Evolutionary conservation across 2,329 filamentous ascomycete species (phyloP).

Genomic region (Talaromyces sp.): DNA sequence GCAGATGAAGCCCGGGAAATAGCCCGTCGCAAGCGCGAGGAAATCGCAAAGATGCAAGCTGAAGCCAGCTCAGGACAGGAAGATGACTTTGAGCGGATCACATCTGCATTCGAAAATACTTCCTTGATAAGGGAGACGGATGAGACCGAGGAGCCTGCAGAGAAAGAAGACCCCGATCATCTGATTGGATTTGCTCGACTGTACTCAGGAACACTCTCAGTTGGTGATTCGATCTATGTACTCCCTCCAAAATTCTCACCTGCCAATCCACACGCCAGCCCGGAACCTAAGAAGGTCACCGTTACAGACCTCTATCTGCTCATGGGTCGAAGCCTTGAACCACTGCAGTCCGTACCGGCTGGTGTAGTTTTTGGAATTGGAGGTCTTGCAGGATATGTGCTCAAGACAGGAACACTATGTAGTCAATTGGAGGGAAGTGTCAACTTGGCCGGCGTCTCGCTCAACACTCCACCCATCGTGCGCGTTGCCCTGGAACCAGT

Average conservation of each 20-base stretch:
- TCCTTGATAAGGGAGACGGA: constrained; percentile 58
- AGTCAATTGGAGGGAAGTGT: constrained; percentile 82
- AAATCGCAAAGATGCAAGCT: constrained; percentile 78
- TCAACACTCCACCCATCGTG: constrained; percentile 86
- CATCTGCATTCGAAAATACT: constrained; percentile 63
- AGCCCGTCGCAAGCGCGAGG: constrained; percentile 83
- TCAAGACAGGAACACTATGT: constrained; percentile 93
- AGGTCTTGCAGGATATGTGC: constrained; percentile 86
- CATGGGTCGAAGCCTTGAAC: constrained; percentile 89
- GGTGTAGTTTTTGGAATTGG: constrained; percentile 95
- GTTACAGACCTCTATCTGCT: constrained; percentile 90
- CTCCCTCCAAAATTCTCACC: constrained; percentile 92
- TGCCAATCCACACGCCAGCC: constrained; percentile 69
- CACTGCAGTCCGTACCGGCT: constrained; percentile 80
- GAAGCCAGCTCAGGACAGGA: constrained; percentile 48
- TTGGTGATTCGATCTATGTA: constrained; percentile 90
- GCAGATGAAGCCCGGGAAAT: constrained; percentile 89
- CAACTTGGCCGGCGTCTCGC: constrained; percentile 83
- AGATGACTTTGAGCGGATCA: constrained; percentile 59
- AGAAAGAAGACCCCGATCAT: constrained; percentile 75
- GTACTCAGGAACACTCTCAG: constrained; percentile 85
- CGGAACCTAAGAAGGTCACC: constrained; percentile 78
- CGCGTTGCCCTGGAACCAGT: constrained; percentile 92
- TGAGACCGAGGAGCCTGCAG: constrained; percentile 53
- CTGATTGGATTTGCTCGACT: constrained; percentile 93